Evolutionary conservation across 2,329 filamentous ascomycete genomes (phyloP).

Genomic region (Microdochium trichocladiopsis): DNA sequence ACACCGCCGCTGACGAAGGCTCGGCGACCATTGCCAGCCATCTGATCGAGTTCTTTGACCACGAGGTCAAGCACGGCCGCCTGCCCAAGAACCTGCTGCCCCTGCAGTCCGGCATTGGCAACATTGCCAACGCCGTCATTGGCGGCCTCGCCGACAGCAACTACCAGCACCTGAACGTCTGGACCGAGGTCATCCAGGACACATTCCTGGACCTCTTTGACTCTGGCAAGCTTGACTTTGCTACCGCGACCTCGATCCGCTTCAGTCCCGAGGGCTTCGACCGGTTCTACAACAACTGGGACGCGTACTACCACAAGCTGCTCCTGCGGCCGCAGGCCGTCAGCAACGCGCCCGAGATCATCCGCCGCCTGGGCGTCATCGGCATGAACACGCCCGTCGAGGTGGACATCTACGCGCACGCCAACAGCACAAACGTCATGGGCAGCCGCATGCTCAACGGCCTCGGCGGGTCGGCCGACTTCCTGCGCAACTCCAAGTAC

Average conservation of each 20-base stretch:
- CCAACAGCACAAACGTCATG: slow-evolving; percentile 86
- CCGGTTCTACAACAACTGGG: slow-evolving; percentile 84
- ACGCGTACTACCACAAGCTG: slow-evolving; percentile 71
- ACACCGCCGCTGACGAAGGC: slow-evolving; percentile 66
- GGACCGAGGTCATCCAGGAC: slow-evolving; percentile 91
- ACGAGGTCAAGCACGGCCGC: slow-evolving; percentile 73
- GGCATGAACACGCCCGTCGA: slow-evolving; percentile 95
- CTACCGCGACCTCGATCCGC: slow-evolving; percentile 81
- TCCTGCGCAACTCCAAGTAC: slow-evolving; percentile 66
- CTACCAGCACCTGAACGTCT: slow-evolving; percentile 83
- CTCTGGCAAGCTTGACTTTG: slow-evolving; percentile 79
- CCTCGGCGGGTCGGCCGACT: slow-evolving; percentile 66
- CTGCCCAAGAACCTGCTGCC: slow-evolving; percentile 72
- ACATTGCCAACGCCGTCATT: slow-evolving; percentile 88
- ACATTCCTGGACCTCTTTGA: slow-evolving; percentile 92
- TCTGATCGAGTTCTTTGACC: slow-evolving; percentile 76
- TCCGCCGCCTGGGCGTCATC: slow-evolving; percentile 78
- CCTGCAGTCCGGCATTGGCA: slow-evolving; percentile 83
- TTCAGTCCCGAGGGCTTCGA: slow-evolving; percentile 89
- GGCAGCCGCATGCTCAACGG: slow-evolving; percentile 76
- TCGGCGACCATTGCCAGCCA: slow-evolving; percentile 70
- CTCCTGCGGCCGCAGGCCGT: slow-evolving; percentile 84
- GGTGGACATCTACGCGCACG: slow-evolving; percentile 91
- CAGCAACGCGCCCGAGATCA: slow-evolving; percentile 86
- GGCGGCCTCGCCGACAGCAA: slow-evolving; percentile 75